phyloP scores from a whole-genome alignment of 31 red algal species.

The Endocladia muricata region DNA sequence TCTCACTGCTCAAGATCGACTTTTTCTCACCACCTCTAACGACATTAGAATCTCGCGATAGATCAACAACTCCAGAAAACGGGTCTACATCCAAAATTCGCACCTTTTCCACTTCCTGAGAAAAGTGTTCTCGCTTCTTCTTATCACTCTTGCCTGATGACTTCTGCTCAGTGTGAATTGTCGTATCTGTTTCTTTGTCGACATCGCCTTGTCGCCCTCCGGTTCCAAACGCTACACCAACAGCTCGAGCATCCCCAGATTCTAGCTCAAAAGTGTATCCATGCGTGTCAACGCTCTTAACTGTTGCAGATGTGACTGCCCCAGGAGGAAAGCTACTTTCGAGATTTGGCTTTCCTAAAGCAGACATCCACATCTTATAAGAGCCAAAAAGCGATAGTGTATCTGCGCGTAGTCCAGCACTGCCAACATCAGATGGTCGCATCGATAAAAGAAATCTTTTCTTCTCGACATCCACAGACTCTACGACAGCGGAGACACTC shows the following conservation, averaged over 20 bases:
- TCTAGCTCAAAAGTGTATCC: conserved; percentile 38
- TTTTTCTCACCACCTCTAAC: conserved; percentile 30
- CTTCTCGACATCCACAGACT: conserved; percentile 29
- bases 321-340: conserved; percentile 41
- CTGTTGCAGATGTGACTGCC: conserved; percentile 12
- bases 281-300: conserved; percentile 14
- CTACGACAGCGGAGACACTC: conserved; percentile 31
- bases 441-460: conserved; percentile 42
- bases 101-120: conserved; percentile 11
- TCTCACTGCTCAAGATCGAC: conserved; percentile 1
- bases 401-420: neutral
- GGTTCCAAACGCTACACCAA: conserved; percentile 20
- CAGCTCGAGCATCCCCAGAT: neutral
- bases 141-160: neutral
- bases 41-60: conserved; percentile 38
- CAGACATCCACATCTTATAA: conserved; percentile 12
- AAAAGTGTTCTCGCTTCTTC: neutral
- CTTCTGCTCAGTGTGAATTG: neutral
- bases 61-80: conserved; percentile 59
- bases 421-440: conserved; percentile 45
- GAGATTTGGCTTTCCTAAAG: neutral
- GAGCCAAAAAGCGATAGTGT: conserved; percentile 26
- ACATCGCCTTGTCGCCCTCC: neutral
- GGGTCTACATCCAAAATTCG: conserved; percentile 65
- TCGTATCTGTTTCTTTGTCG: neutral